Evolutionary conservation across 2,329 filamentous ascomycete genomes (phyloP).

Genomic region (Ceratocystis diversiconidia): DNA sequence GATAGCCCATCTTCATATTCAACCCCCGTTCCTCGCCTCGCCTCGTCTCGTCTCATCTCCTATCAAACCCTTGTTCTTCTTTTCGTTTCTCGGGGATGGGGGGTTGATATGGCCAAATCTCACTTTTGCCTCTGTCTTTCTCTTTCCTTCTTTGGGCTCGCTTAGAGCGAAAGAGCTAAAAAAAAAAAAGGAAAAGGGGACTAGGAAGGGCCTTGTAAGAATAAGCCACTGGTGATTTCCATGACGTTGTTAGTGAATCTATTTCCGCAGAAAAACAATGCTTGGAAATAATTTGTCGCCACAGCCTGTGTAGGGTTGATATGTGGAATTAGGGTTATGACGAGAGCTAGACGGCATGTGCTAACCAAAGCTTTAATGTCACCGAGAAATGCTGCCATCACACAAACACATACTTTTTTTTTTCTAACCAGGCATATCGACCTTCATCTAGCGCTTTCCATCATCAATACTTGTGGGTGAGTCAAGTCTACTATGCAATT

Average conservation of each 20-base stretch:
- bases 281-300: background rate
- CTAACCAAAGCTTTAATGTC: no score
- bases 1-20: background rate
- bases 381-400: background rate
- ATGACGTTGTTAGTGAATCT: background rate
- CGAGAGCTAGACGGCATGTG: no score
- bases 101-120: background rate
- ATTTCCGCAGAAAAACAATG: no score
- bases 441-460: no score
- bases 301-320: background rate
- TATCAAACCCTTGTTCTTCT: background rate
- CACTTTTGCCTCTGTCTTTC: background rate
- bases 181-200: background rate
- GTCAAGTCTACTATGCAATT: no score
- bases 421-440: no score
- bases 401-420: no score
- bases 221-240: background rate
- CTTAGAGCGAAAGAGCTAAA: background rate
- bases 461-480: no score
- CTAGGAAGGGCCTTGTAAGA: background rate
- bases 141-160: background rate
- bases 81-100: background rate
- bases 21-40: background rate
- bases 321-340: background rate
- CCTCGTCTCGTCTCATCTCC: slow-evolving; percentile 3